phyloP scores from a whole-genome alignment of 495 filamentous ascomycete species.

The Clohesyomyces aquaticus region DNA sequence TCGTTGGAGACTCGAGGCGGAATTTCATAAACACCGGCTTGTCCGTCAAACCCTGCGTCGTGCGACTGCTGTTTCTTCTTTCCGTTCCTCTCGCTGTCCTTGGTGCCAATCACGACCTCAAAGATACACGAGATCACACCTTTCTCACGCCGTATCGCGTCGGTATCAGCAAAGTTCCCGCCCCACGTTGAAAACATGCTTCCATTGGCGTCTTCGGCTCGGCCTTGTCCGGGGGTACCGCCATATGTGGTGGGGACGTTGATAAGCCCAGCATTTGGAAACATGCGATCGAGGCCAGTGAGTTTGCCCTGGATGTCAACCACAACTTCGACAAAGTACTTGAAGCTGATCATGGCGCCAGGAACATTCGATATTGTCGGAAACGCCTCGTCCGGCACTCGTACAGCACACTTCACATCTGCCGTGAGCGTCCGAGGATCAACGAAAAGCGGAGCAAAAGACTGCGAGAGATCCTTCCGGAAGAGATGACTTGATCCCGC shows the following conservation, averaged over 20 bases:
- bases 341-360: constrained; percentile 89
- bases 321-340: constrained; percentile 89
- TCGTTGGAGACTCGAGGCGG: constrained; percentile 25
- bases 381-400: constrained; percentile 87
- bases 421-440: constrained; percentile 77
- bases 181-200: constrained; percentile 61
- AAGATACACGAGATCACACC: constrained; percentile 81
- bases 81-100: constrained; percentile 69
- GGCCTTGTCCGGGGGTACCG: constrained; percentile 6
- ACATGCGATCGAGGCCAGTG: constrained; percentile 65
- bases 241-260: constrained; percentile 48
- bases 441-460: constrained; percentile 81
- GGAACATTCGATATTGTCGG: constrained; percentile 89
- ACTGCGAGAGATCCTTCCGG: constrained; percentile 89
- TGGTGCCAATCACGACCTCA: constrained; percentile 86
- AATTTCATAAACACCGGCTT: constrained; percentile 42
- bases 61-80: constrained; percentile 46
- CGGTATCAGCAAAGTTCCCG: constrained; percentile 84
- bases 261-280: constrained; percentile 62
- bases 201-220: constrained; percentile 41
- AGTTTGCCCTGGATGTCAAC: constrained; percentile 89
- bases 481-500: constrained; percentile 83
- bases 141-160: constrained; percentile 81
- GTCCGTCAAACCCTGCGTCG: constrained; percentile 31
- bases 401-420: constrained; percentile 75